phyloP scores from a whole-genome alignment of 116 monocot genomes.

The Iris pallida region DNA sequence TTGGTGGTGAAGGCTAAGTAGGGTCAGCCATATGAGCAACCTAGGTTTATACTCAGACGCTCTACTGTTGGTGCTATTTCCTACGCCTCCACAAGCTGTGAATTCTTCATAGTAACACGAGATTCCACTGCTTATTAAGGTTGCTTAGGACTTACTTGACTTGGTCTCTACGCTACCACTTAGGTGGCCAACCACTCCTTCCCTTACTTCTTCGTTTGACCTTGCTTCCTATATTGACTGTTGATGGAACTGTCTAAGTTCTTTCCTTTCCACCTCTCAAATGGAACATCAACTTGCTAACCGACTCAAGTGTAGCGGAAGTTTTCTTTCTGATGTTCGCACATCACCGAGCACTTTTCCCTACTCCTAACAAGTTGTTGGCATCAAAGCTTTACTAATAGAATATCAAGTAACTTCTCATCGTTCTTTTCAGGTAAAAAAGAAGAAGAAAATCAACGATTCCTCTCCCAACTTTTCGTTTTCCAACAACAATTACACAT shows the following conservation, averaged over 20 bases:
- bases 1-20: conserved; percentile 4
- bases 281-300: not conserved
- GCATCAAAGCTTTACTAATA: too few relatives aligned
- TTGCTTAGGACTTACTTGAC: conserved; percentile 2
- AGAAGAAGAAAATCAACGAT: too few relatives aligned
- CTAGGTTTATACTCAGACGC: not conserved
- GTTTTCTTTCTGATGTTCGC: not conserved
- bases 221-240: too few relatives aligned
- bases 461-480: too few relatives aligned
- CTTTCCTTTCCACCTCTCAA: not conserved
- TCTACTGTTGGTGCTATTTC: not conserved
- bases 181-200: conserved; percentile 11
- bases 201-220: not conserved
- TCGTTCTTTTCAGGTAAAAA: too few relatives aligned
- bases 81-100: not conserved
- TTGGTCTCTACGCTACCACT: conserved; percentile 12
- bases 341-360: not conserved
- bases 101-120: not conserved
- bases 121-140: conserved; percentile 4
- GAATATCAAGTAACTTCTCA: too few relatives aligned
- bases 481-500: too few relatives aligned
- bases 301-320: not conserved
- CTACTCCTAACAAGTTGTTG: too few relatives aligned
- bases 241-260: too few relatives aligned
- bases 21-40: not conserved